These are phyloP conservation scores for Phytophthora podocarpi DNA, from an alignment of 352 stramenopile species.

Conservation along the genomic window DNA sequence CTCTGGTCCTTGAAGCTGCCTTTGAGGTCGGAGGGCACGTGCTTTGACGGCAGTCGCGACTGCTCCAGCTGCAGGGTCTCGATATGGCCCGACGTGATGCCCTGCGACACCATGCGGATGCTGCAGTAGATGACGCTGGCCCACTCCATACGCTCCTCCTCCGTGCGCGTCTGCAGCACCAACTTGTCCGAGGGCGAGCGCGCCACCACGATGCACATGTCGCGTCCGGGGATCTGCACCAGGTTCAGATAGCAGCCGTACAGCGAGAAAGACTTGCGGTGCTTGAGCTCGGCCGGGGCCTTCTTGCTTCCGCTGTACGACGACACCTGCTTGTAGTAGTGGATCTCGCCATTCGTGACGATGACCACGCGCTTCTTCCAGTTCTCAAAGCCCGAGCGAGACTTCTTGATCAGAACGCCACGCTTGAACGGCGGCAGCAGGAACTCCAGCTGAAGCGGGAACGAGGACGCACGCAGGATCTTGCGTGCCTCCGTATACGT, in stretches of 20 bases:
- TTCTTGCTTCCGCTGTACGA: conserved; percentile 37
- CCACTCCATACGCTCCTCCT: conserved; percentile 88
- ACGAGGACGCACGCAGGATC: conserved; percentile 54
- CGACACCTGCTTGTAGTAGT: conserved; percentile 81
- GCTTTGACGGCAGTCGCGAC: conserved; percentile 27
- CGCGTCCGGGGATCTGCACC: conserved; percentile 68
- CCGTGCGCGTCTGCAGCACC: conserved; percentile 66
- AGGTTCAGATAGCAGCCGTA: conserved; percentile 87
- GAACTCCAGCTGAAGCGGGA: conserved; percentile 78
- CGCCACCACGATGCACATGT: conserved; percentile 83
- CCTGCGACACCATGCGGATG: conserved; percentile 88
- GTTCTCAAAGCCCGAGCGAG: conserved; percentile 85
- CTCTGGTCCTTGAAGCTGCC: conserved; percentile 38
- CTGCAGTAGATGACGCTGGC: conserved; percentile 88
- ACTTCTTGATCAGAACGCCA: conserved; percentile 84
- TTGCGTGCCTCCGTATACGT: conserved; percentile 61
- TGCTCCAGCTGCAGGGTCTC: conserved; percentile 75
- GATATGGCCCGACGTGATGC: conserved; percentile 83
- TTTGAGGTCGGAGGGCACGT: conserved; percentile 27
- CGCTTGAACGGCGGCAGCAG: conserved; percentile 85
- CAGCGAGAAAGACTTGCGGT: conserved; percentile 85
- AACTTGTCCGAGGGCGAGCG: conserved; percentile 87
- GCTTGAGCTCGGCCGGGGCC: conserved; percentile 56
- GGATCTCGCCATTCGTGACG: conserved; percentile 81
- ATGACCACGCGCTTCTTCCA: conserved; percentile 86